Percentiles rank a stretch among this genome's conserved stretches.
Evolutionary conservation across 371 early-diverging fungal species (phyloP).

Genomic region (Actinomortierella ambigua): DNA sequence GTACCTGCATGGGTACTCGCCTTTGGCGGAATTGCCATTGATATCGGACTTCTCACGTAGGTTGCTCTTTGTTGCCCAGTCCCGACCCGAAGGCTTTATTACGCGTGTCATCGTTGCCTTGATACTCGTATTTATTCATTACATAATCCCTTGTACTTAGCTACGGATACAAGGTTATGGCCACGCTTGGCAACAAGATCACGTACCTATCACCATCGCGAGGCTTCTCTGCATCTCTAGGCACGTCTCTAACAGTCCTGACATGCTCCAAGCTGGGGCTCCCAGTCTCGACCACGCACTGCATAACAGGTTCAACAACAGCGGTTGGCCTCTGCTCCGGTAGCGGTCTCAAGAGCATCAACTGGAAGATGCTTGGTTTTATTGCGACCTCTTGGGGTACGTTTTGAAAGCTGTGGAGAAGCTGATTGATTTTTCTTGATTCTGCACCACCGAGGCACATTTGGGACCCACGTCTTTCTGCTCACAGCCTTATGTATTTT

Average conservation of each 20-base stretch:
- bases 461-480: no score
- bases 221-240: conserved; percentile 83
- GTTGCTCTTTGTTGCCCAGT: no score
- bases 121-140: no score
- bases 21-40: conserved; percentile 82
- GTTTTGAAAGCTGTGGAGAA: no score
- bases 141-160: no score
- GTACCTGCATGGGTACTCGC: conserved; percentile 81
- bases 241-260: conserved; percentile 84
- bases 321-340: conserved; percentile 85
- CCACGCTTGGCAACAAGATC: conserved; percentile 82
- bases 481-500: no score
- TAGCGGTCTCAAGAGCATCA: conserved; percentile 63
- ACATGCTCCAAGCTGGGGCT: conserved; percentile 82
- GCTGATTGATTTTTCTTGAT: no score
- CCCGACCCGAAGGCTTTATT: no score
- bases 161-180: conserved; percentile 76
- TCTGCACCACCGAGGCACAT: no score
- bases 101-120: no score
- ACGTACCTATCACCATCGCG: conserved; percentile 84
- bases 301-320: conserved; percentile 84
- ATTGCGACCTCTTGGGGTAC: conserved; percentile 79
- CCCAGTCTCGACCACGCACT: conserved; percentile 90
- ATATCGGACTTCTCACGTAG: conserved; percentile 78
- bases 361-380: conserved; percentile 82